These are phyloP conservation scores for Neurospora sp. DNA, from an alignment of 495 filamentous ascomycete genomes.

Conservation along the genomic window DNA sequence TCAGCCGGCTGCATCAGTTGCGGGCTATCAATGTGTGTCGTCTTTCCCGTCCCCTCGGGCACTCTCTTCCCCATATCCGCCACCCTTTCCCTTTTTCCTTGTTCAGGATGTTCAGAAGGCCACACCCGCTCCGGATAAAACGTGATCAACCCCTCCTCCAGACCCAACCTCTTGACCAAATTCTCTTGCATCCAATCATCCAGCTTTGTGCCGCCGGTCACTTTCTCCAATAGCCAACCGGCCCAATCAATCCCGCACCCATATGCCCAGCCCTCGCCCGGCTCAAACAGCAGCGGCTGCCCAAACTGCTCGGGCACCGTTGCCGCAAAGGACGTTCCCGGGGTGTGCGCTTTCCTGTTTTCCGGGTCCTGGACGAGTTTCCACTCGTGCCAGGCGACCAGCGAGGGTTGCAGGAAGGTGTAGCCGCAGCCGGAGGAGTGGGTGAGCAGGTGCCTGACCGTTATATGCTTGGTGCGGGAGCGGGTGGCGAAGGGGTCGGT, in stretches of 20 bases:
- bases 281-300: constrained; percentile 25
- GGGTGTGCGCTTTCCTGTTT: too few species aligned
- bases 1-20: not conserved
- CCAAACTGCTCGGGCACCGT: constrained; percentile 18
- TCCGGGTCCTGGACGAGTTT: not conserved
- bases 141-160: constrained; percentile 3
- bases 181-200: constrained; percentile 20
- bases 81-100: not conserved
- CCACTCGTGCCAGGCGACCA: constrained; percentile 9
- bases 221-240: constrained; percentile 19
- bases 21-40: not conserved
- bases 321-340: not conserved
- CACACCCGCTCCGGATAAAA: constrained; percentile 18
- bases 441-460: constrained; percentile 25
- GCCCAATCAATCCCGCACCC: constrained; percentile 26
- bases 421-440: constrained; percentile 26
- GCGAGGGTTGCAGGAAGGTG: constrained; percentile 14
- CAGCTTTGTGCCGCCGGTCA: constrained; percentile 17
- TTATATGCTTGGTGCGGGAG: constrained; percentile 17
- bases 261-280: constrained; percentile 28
- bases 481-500: not conserved
- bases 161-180: constrained; percentile 16
- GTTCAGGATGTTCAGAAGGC: not conserved
- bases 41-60: not conserved
- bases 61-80: constrained; percentile 14